These are phyloP conservation scores for Physaria fendleri DNA, from an alignment of 345 rosid species.

Conservation along the genomic window DNA sequence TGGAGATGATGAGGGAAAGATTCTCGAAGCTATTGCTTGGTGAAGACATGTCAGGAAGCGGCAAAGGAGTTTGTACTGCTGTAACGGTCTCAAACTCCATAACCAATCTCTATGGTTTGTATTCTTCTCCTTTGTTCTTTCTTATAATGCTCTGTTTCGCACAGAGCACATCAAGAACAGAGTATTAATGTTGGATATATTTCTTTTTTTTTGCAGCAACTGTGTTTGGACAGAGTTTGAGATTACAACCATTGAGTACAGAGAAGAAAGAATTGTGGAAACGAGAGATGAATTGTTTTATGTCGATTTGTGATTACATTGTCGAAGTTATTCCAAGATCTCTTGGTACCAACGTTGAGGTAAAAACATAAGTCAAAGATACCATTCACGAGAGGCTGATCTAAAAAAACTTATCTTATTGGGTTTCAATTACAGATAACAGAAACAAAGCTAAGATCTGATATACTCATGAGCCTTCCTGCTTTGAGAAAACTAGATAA, in stretches of 20 bases:
- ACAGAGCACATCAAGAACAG: no score
- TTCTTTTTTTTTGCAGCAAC: conserved; percentile 48
- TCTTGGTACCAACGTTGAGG: conserved; percentile 65
- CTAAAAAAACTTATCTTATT: background rate
- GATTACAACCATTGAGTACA: conserved; percentile 72
- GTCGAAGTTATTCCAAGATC: conserved; percentile 61
- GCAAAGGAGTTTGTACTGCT: conserved; percentile 85
- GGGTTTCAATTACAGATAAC: conserved; percentile 41
- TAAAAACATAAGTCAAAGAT: background rate
- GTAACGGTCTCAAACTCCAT: conserved; percentile 84
- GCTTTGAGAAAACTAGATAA: conserved; percentile 79
- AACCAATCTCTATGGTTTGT: conserved; percentile 78
- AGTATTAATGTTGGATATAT: background rate
- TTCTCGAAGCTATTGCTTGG: conserved; percentile 81
- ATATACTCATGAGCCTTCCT: conserved; percentile 78
- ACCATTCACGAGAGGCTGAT: no score
- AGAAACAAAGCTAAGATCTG: conserved; percentile 62
- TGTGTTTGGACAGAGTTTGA: conserved; percentile 75
- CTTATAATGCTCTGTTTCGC: conserved; percentile 10
- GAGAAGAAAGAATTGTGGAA: conserved; percentile 86
- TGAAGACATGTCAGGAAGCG: conserved; percentile 93
- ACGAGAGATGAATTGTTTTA: conserved; percentile 86
- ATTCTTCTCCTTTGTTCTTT: background rate
- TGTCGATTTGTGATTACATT: conserved; percentile 76
- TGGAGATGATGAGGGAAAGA: conserved; percentile 80